phyloP scores from a whole-genome alignment of 148 eudicot species.

The Fagopyrum tataricum region DNA sequence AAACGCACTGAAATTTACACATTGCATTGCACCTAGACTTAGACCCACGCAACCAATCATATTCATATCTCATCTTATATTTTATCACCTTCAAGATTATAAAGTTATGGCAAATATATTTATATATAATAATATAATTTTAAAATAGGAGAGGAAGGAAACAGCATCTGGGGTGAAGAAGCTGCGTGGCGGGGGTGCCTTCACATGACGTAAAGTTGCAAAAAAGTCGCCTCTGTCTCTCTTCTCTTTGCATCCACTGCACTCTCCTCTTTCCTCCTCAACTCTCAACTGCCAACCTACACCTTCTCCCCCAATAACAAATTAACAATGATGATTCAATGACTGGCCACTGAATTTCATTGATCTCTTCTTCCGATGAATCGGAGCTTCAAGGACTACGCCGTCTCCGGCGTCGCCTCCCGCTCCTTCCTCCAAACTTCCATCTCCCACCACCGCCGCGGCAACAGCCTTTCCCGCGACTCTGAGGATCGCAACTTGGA shows the following conservation, averaged over 20 bases:
- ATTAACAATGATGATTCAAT: not conserved
- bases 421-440: not conserved
- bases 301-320: not conserved
- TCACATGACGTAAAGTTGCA: conserved; percentile 24
- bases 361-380: conserved; percentile 15
- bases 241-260: conserved; percentile 13
- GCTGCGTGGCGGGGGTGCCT: conserved; percentile 4
- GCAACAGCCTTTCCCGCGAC: conserved; percentile 16
- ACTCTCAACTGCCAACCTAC: conserved; percentile 12
- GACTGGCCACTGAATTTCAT: not conserved
- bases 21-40: not conserved
- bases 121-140: not conserved
- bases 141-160: not conserved
- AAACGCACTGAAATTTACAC: not conserved
- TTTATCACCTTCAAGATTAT: not conserved
- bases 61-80: not conserved
- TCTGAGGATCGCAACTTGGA: conserved; percentile 29
- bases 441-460: conserved; percentile 22
- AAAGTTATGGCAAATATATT: not conserved
- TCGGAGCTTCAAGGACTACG: conserved; percentile 27
- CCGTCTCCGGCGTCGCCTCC: conserved; percentile 16
- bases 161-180: not conserved
- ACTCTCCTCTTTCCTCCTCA: not conserved
- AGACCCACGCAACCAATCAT: not conserved
- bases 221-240: not conserved